A percentile compares a stretch with the other conserved stretches of the same genome.
Evolutionary conservation across 129 eudicot species (phyloP).

Genomic region (Helichrysum umbraculigerum): DNA sequence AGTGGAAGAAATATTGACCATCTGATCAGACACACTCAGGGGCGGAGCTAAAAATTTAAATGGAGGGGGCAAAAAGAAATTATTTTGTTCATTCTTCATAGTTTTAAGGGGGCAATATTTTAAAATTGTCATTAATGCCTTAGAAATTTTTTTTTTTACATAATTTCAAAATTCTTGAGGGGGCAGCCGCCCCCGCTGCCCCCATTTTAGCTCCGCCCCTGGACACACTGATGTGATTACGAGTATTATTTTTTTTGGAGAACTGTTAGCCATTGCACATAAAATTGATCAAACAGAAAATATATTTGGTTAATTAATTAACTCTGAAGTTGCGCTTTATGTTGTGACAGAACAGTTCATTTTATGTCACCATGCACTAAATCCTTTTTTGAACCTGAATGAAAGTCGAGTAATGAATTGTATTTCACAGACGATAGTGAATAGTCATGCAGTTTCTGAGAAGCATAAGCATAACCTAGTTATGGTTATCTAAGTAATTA

Average conservation of each 20-base stretch:
- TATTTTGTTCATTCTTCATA: no score
- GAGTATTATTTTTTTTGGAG: background rate
- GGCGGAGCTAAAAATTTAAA: no score
- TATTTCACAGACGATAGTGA: background rate
- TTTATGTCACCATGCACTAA: background rate
- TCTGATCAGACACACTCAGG: background rate
- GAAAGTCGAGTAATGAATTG: background rate
- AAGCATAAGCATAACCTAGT: slow-evolving; percentile 1
- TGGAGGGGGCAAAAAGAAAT: no score
- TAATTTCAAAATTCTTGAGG: no score
- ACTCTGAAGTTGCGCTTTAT: background rate
- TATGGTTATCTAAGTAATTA: background rate
- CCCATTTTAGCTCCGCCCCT: no score
- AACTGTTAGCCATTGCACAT: background rate
- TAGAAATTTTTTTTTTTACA: no score
- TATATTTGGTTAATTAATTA: background rate
- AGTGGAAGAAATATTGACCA: background rate
- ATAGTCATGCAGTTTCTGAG: slow-evolving; percentile 20
- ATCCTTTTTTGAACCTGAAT: background rate
- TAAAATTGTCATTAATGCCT: no score
- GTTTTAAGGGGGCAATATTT: no score
- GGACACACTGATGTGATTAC: background rate
- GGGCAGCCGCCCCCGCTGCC: no score
- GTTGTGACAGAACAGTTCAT: background rate
- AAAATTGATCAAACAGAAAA: background rate